Percentiles rank a stretch among this genome's conserved stretches.
Evolutionary conservation across 805 yeast species (phyloP).

Genomic region (Scheffersomyces ergatensis): DNA sequence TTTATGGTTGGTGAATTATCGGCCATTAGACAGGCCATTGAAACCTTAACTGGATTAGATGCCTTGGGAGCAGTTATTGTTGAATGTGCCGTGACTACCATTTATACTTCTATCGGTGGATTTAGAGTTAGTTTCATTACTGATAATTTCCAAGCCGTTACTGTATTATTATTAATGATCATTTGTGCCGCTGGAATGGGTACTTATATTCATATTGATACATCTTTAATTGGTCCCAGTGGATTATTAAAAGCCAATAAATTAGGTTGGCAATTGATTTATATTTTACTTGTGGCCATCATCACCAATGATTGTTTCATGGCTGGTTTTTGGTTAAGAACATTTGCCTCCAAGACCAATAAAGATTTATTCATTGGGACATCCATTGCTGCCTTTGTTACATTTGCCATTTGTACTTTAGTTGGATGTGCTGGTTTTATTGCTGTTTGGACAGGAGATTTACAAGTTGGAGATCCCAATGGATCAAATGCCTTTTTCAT

Average conservation of each 20-base stretch:
- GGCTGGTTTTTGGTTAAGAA: slow-evolving; percentile 92
- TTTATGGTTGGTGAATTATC: slow-evolving; percentile 87
- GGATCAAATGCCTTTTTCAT: slow-evolving; percentile 73
- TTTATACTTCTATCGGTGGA: slow-evolving; percentile 87
- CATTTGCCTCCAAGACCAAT: slow-evolving; percentile 83
- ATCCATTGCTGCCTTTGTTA: slow-evolving; percentile 67
- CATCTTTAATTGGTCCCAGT: slow-evolving; percentile 59
- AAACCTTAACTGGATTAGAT: slow-evolving; percentile 71
- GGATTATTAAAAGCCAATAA: slow-evolving; percentile 63
- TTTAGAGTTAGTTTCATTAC: slow-evolving; percentile 85
- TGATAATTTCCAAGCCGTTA: slow-evolving; percentile 78
- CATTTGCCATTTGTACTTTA: slow-evolving; percentile 61
- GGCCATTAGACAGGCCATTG: slow-evolving; percentile 74
- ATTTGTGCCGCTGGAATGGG: slow-evolving; percentile 82
- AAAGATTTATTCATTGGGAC: slow-evolving; percentile 75
- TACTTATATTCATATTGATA: slow-evolving; percentile 61
- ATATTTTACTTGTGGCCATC: slow-evolving; percentile 82
- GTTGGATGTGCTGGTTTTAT: slow-evolving; percentile 82
- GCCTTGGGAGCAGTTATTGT: slow-evolving; percentile 81
- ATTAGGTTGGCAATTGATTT: slow-evolving; percentile 86
- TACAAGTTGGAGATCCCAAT: slow-evolving; percentile 48
- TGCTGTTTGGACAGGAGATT: slow-evolving; percentile 86
- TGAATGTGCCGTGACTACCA: slow-evolving; percentile 82
- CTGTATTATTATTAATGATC: slow-evolving; percentile 64
- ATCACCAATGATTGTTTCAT: slow-evolving; percentile 86